These are phyloP conservation scores for Penicillium daleae DNA, from an alignment of 495 filamentous ascomycete species.

Conservation along the genomic window DNA sequence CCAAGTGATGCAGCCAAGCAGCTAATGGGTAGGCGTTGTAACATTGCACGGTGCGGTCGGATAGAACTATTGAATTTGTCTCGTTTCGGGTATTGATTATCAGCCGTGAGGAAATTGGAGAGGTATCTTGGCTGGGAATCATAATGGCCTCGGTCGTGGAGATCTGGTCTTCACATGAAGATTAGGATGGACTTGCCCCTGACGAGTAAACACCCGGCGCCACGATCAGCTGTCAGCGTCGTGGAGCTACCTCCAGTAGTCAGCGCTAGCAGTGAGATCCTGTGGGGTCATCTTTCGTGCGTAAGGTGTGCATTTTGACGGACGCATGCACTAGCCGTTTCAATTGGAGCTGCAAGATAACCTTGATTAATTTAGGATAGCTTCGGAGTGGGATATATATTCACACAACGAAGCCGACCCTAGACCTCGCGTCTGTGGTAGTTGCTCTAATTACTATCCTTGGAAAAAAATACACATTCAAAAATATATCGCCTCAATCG, in stretches of 20 bases:
- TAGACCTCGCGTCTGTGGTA: no score
- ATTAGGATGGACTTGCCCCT: background rate
- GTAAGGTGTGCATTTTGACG: background rate
- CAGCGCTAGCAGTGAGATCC: background rate
- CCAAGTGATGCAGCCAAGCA: slow-evolving; percentile 23
- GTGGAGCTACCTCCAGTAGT: background rate
- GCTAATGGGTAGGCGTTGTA: slow-evolving; percentile 15
- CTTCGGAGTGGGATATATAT: no score
- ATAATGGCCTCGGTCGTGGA: background rate
- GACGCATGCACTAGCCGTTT: background rate
- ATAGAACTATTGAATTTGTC: background rate
- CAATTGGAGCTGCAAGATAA: slow-evolving; percentile 2
- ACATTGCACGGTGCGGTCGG: slow-evolving; percentile 11
- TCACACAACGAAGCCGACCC: no score
- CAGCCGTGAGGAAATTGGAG: background rate
- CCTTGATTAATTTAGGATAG: background rate
- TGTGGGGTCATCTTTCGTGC: background rate
- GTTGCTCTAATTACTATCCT: no score
- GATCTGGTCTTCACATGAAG: slow-evolving; percentile 1
- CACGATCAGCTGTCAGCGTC: background rate
- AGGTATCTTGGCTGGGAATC: background rate
- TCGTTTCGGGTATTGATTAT: slow-evolving; percentile 13
- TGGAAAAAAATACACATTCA: no score
- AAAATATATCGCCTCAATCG: no score
- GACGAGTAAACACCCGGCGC: background rate